A percentile compares a stretch with the other conserved stretches of the same genome.
Conservation (phyloP, 768 basidiomycete genomes). For the Mrakia hoshinonis region DNA sequence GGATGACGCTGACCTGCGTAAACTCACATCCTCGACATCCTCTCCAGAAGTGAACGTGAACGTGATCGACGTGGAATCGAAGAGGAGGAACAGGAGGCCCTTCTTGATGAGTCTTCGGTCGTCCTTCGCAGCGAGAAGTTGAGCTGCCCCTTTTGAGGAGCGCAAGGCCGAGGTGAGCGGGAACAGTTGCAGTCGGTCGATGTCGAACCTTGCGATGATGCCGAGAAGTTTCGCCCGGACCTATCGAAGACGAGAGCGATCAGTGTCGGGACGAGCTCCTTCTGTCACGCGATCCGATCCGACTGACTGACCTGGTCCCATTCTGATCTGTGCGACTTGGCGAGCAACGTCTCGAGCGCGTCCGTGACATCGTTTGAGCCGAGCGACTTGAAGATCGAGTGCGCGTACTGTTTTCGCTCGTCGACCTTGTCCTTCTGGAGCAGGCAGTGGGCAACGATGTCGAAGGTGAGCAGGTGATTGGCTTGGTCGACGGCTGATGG, state of each 20-base stretch:
- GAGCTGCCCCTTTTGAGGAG: not conserved
- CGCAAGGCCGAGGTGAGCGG: not conserved
- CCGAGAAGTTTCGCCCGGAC: too few species aligned
- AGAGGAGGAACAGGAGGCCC: not conserved
- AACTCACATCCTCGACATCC: not conserved
- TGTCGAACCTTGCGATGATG: not conserved
- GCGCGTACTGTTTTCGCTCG: not conserved
- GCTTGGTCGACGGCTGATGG: not conserved
- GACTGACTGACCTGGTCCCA: not conserved
- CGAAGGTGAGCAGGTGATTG: not conserved
- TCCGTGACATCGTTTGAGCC: not conserved
- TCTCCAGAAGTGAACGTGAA: not conserved
- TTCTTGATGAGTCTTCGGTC: not conserved
- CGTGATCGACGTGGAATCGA: not conserved
- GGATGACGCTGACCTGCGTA: not conserved
- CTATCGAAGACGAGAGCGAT: not conserved
- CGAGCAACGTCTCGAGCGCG: not conserved
- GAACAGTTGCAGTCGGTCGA: not conserved
- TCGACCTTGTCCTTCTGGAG: not conserved
- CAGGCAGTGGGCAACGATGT: not conserved
- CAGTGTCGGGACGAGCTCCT: not conserved
- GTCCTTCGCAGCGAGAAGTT: not conserved
- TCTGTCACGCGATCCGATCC: not conserved
- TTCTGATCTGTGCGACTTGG: not conserved
- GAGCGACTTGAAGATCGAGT: not conserved